Conservation (phyloP, 2,329 filamentous ascomycete species). For the Aspergillus tanneri region DNA sequence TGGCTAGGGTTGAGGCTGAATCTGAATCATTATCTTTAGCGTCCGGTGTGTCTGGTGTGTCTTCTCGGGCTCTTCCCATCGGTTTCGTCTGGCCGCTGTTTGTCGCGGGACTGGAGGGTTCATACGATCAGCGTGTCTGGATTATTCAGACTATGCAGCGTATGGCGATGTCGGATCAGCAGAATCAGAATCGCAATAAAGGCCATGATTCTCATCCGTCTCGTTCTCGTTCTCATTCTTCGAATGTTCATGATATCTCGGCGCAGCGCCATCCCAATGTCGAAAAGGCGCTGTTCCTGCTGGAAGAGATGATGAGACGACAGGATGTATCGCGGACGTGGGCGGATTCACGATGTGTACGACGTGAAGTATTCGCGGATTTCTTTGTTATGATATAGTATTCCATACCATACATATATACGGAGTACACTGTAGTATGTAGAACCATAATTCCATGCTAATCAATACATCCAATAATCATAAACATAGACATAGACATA, state of each 20-base stretch:
- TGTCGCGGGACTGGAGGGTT: slow-evolving; percentile 35
- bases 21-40: not conserved
- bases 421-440: not conserved
- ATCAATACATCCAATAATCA: not conserved
- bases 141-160: slow-evolving; percentile 35
- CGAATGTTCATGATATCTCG: not conserved
- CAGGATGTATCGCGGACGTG: slow-evolving; percentile 36
- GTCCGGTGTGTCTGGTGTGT: not conserved
- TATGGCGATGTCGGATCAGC: slow-evolving; percentile 23
- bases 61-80: slow-evolving; percentile 21
- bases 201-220: not conserved
- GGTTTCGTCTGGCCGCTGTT: slow-evolving; percentile 40
- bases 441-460: not conserved
- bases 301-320: slow-evolving; percentile 37
- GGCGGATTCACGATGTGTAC: slow-evolving; percentile 37
- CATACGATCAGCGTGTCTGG: slow-evolving; percentile 32
- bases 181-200: slow-evolving; percentile 9
- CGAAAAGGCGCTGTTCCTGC: slow-evolving; percentile 29
- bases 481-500: not conserved
- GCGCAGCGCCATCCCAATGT: slow-evolving; percentile 32
- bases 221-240: too few species aligned
- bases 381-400: slow-evolving; percentile 34
- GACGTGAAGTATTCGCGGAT: slow-evolving; percentile 35
- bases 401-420: not conserved
- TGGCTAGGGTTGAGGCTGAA: slow-evolving; percentile 29